Percentiles rank a stretch among this genome's conserved stretches.
Conservation (phyloP, 306 rosid species). For the Quercus gilva region DNA sequence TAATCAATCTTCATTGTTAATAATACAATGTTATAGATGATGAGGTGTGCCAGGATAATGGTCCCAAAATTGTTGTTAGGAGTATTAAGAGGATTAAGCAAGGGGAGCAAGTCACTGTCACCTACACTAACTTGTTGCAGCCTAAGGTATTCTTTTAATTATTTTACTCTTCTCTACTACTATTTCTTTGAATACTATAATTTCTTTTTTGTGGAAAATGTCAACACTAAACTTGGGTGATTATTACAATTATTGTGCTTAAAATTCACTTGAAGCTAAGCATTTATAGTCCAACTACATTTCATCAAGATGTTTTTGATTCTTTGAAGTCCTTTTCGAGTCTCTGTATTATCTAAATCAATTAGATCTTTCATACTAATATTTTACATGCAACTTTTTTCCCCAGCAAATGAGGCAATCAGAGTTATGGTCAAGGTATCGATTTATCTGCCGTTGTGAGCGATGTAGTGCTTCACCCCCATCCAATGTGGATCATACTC, state of each 20-base stretch:
- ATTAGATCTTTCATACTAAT: not conserved
- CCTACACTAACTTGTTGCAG: constrained; percentile 76
- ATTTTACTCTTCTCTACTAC: too few relatives aligned
- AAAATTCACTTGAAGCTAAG: too few relatives aligned
- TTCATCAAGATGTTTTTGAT: too few relatives aligned
- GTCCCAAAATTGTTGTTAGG: constrained; percentile 66
- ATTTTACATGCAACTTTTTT: not conserved
- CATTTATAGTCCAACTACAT: too few relatives aligned
- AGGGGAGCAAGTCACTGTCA: constrained; percentile 68
- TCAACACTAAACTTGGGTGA: too few relatives aligned
- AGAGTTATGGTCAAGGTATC: constrained; percentile 77
- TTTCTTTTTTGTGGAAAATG: too few relatives aligned
- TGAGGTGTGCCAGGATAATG: constrained; percentile 30
- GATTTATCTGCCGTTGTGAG: constrained; percentile 57
- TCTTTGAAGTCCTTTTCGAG: too few relatives aligned
- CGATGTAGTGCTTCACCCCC: constrained; percentile 51
- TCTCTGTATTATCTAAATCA: too few relatives aligned
- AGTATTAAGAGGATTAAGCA: constrained; percentile 69
- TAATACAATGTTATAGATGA: not conserved
- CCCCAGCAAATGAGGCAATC: constrained; percentile 57
- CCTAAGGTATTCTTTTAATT: constrained; percentile 49
- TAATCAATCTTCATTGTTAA: not conserved
- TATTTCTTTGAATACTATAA: too few relatives aligned
- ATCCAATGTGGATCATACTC: constrained; percentile 51
- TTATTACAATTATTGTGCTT: too few relatives aligned